These are phyloP conservation scores for Cercophora samala DNA, from an alignment of 495 filamentous ascomycete species.

Conservation along the genomic window DNA sequence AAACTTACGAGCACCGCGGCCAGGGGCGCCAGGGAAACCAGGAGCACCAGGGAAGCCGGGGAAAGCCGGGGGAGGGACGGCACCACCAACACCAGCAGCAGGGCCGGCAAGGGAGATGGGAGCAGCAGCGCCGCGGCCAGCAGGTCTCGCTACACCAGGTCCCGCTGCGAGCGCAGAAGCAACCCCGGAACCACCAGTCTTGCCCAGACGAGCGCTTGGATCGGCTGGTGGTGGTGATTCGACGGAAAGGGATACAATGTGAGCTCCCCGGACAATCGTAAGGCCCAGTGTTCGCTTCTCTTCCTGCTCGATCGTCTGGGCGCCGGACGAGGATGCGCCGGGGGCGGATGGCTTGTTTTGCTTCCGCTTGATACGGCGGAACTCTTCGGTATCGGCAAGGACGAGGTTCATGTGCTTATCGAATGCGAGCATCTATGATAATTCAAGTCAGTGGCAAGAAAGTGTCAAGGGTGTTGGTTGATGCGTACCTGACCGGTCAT, in stretches of 20 bases:
- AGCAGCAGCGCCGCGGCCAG: conserved; percentile 73
- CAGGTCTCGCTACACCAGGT: conserved; percentile 86
- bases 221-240: conserved; percentile 96
- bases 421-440: conserved; percentile 38
- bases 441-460: conserved; percentile 24
- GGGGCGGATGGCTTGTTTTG: conserved; percentile 72
- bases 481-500: conserved; percentile 84
- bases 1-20: conserved; percentile 68
- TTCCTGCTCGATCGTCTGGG: conserved; percentile 75
- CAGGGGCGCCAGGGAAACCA: conserved; percentile 69
- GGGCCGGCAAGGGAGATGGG: conserved; percentile 84
- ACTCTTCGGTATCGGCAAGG: conserved; percentile 97
- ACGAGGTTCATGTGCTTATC: conserved; percentile 94
- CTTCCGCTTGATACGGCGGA: conserved; percentile 90
- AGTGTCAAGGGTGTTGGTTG: neutral
- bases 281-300: conserved; percentile 95
- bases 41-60: conserved; percentile 62
- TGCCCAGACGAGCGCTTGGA: conserved; percentile 82
- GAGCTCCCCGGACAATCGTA: conserved; percentile 88
- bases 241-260: conserved; percentile 90
- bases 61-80: conserved; percentile 62
- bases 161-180: conserved; percentile 50
- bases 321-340: conserved; percentile 50
- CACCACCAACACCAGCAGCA: conserved; percentile 82
- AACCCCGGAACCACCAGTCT: conserved; percentile 26